Percentiles rank a stretch among this genome's conserved stretches.
Conservation (phyloP, 2,329 filamentous ascomycete species). For the Rhynchosporium secalis region DNA sequence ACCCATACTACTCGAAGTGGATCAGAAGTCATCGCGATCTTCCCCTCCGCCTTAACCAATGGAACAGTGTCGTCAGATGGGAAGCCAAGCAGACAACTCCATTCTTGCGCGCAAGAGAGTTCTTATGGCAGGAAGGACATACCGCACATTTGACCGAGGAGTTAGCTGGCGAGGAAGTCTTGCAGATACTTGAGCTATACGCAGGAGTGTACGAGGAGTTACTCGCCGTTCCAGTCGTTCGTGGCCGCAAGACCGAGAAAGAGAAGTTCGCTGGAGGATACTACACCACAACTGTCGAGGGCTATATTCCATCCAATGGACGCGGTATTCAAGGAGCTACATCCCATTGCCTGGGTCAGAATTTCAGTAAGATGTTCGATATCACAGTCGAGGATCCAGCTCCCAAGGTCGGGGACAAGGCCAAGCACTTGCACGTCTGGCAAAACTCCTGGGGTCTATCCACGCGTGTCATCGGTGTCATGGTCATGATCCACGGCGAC, state of each 20-base stretch:
- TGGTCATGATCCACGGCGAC: constrained; percentile 98
- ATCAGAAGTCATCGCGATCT: constrained; percentile 95
- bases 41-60: constrained; percentile 92
- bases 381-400: constrained; percentile 93
- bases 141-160: constrained; percentile 86
- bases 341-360: constrained; percentile 87
- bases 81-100: constrained; percentile 91
- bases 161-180: constrained; percentile 78
- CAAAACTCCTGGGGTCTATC: constrained; percentile 99
- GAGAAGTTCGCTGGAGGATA: constrained; percentile 97
- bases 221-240: constrained; percentile 90
- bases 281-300: constrained; percentile 96
- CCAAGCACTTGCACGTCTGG: constrained; percentile 84
- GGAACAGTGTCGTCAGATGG: constrained; percentile 94
- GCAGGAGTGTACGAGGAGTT: constrained; percentile 90
- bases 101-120: constrained; percentile 91
- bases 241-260: constrained; percentile 91
- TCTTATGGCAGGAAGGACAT: constrained; percentile 88
- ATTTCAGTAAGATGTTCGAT: constrained; percentile 99
- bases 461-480: constrained; percentile 94
- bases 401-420: constrained; percentile 69
- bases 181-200: constrained; percentile 92
- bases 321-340: constrained; percentile 96
- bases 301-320: constrained; percentile 93
- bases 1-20: constrained; percentile 94